These are phyloP conservation scores for Cucumis melo DNA, from an alignment of 306 rosid species.

Conservation along the genomic window DNA sequence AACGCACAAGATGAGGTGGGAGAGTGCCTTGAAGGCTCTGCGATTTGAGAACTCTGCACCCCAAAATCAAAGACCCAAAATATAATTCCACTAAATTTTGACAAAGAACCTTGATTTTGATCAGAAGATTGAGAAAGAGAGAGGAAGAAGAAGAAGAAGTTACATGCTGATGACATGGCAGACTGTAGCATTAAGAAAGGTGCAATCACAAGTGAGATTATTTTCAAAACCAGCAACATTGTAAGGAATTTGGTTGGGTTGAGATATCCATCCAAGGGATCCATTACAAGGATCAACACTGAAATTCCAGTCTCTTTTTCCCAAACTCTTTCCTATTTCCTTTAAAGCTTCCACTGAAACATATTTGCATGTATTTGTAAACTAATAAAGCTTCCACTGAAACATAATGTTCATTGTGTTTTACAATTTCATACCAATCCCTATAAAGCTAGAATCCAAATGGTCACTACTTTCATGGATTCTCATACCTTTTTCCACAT, in stretches of 20 bases:
- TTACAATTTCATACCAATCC: not conserved
- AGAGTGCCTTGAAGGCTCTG: slow-evolving; percentile 14
- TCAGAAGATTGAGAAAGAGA: not conserved
- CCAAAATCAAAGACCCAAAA: not conserved
- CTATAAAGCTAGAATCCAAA: not conserved
- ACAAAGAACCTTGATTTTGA: not conserved
- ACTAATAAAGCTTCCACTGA: not conserved
- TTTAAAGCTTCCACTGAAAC: not conserved
- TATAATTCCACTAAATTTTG: not conserved
- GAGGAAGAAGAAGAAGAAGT: no score
- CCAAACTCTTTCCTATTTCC: not conserved
- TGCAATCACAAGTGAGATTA: not conserved
- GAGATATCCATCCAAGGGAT: not conserved
- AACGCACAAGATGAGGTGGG: slow-evolving; percentile 1
- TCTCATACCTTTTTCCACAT: not conserved
- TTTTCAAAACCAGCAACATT: not conserved
- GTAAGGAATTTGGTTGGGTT: not conserved
- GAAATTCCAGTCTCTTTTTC: slow-evolving; percentile 2
- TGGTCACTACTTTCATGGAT: not conserved
- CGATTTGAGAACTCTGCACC: slow-evolving; percentile 3
- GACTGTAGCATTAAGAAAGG: not conserved
- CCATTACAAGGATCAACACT: slow-evolving; percentile 6
- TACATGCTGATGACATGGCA: slow-evolving; percentile 1
- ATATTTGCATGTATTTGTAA: not conserved
- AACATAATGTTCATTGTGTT: not conserved